Base-by-base conservation (phyloP, 2,329 filamentous ascomycete genomes). In the Botrytis paeoniae region DNA sequence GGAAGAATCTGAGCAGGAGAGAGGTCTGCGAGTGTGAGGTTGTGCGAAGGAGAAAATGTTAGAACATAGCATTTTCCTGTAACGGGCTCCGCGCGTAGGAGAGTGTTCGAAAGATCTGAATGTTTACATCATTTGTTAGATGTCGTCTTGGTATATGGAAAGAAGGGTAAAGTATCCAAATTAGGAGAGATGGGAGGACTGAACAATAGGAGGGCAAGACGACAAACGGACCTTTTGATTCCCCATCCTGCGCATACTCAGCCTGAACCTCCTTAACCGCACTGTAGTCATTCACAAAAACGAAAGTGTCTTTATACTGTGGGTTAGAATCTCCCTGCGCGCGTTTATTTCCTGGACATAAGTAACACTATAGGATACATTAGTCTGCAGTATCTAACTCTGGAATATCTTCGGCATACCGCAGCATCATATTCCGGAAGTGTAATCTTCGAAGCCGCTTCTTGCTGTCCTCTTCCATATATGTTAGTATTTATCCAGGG, bases 41-140 rank as follows among this genome's bases (percentile, higher is more conserved):
- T 92, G 83, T 99, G 96, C 76, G 91, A 90, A 4, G 94, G 90
- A 12, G 94, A 96, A 83, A 99, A 99, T 73, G 95, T 97, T 71
- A 99, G 88, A 72, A 99, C 96, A 83, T 97, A 98, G 85, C 96
- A 99, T 85, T 95, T 95, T 76, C 96, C 96, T 69, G 93, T 98
- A 73, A 97, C 95, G 14, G 93, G 87, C 80, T 97, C 90, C 37
- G 94, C 95, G 78, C 89, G 89, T 54, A 99, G 89, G 57, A 99
- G 89, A 43, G 91, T 85, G 12, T 91, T 91, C 69, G 93, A 90
- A 48, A 95, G 85, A 78, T 91, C 92, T 93, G 75, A 14, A 51
- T 10, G 6, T 59, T 8, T 20, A 29, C 39, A 20, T 18, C 18
- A 22, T 54, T 25, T 68, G 65, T 68, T 22, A 68, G 48, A 32